These are phyloP conservation scores for Phytomonas sp. DNA, from an alignment of 208 protist genomes.

Conservation along the genomic window DNA sequence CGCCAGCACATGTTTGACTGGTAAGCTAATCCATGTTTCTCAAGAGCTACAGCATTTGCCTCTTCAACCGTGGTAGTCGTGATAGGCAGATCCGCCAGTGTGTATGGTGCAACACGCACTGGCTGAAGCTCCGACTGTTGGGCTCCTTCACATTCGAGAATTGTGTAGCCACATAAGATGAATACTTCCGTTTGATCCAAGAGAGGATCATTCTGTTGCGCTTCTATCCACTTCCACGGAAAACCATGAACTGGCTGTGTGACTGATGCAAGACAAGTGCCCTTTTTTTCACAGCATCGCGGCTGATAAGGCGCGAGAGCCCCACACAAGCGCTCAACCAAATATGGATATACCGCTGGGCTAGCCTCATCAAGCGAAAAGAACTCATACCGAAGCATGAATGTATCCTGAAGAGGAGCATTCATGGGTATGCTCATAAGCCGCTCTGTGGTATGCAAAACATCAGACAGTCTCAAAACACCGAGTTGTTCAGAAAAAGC, in stretches of 20 bases:
- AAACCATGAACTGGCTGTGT: constrained; percentile 34
- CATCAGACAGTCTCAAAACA: not conserved
- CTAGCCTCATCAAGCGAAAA: constrained; percentile 59
- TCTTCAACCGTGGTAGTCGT: constrained; percentile 35
- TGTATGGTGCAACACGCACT: constrained; percentile 43
- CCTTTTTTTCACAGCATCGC: constrained; percentile 21
- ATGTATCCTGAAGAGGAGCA: constrained; percentile 23
- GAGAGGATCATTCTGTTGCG: constrained; percentile 49
- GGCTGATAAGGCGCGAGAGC: constrained; percentile 40
- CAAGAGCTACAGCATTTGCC: constrained; percentile 41
- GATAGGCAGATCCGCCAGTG: constrained; percentile 42
- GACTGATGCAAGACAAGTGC: constrained; percentile 3
- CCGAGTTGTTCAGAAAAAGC: constrained; percentile 14
- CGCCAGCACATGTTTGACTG: constrained; percentile 32
- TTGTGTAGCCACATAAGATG: constrained; percentile 50
- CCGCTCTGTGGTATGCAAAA: not conserved
- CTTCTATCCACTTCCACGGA: constrained; percentile 68
- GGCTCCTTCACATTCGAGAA: constrained; percentile 18
- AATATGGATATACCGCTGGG: constrained; percentile 41
- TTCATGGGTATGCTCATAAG: not conserved
- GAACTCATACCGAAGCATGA: constrained; percentile 41
- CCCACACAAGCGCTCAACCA: constrained; percentile 59
- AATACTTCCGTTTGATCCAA: constrained; percentile 51
- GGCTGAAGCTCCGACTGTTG: constrained; percentile 10
- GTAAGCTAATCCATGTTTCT: not conserved